Conservation (phyloP, 768 basidiomycete genomes). For the Ephemerocybe angulata region DNA sequence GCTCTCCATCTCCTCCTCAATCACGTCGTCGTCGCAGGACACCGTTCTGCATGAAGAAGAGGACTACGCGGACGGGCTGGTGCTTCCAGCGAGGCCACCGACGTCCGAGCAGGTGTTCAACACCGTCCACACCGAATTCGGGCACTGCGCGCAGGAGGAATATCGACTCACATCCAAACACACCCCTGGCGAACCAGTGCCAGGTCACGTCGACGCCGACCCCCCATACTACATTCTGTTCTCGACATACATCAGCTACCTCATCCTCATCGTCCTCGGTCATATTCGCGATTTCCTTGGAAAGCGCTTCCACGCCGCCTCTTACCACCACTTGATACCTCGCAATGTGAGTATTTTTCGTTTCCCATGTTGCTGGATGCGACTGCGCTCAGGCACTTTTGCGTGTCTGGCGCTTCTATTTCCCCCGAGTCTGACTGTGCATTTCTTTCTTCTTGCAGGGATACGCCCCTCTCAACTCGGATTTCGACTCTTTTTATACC, state of each 20-base stretch:
- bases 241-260: constrained; percentile 90
- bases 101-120: constrained; percentile 77
- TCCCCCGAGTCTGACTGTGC: constrained; percentile 8
- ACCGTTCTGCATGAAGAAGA: constrained; percentile 55
- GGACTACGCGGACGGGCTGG: constrained; percentile 51
- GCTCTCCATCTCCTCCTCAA: constrained; percentile 68
- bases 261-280: constrained; percentile 87
- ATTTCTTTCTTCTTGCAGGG: constrained; percentile 50
- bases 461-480: constrained; percentile 93
- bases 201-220: constrained; percentile 65
- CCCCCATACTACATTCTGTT: constrained; percentile 92
- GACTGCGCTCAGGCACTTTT: not conserved
- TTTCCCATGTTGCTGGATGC: constrained; percentile 7
- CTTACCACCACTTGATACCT: constrained; percentile 81
- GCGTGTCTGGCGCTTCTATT: not conserved
- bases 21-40: constrained; percentile 68
- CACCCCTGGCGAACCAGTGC: constrained; percentile 44
- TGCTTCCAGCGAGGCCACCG: constrained; percentile 62
- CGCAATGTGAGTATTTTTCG: constrained; percentile 59
- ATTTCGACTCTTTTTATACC: constrained; percentile 99
- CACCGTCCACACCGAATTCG: constrained; percentile 88
- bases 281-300: constrained; percentile 95
- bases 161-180: constrained; percentile 71
- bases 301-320: constrained; percentile 66
- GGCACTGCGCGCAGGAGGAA: constrained; percentile 77